phyloP scores from a whole-genome alignment of 116 monocot species.

The Cymodocea nodosa region DNA sequence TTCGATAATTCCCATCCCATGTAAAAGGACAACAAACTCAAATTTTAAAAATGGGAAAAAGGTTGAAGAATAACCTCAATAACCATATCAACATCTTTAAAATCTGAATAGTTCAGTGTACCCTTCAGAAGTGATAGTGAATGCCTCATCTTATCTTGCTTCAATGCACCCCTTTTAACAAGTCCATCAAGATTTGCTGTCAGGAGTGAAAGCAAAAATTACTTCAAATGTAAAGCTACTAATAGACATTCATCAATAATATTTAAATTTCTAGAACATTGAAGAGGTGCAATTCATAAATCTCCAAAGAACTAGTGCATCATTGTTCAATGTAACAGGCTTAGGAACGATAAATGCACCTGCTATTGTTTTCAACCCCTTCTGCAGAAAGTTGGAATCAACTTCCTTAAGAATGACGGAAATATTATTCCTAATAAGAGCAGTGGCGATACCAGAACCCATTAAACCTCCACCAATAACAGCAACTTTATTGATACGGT shows the following conservation, averaged over 20 bases:
- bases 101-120: slow-evolving; percentile 76
- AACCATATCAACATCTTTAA: slow-evolving; percentile 92
- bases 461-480: slow-evolving; percentile 98
- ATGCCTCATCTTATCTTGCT: slow-evolving; percentile 65
- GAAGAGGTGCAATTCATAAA: background rate
- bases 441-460: slow-evolving; percentile 97
- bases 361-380: slow-evolving; percentile 64
- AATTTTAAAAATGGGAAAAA: too few relatives aligned
- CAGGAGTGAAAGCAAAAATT: background rate
- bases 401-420: slow-evolving; percentile 86
- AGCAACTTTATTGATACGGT: slow-evolving; percentile 70
- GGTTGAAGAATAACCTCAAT: slow-evolving; percentile 57
- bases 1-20: too few relatives aligned
- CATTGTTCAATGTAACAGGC: too few relatives aligned
- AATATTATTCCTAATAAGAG: slow-evolving; percentile 54
- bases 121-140: slow-evolving; percentile 69
- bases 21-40: background rate
- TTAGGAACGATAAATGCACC: slow-evolving; percentile 25
- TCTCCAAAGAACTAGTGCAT: too few relatives aligned
- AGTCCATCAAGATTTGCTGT: slow-evolving; percentile 76
- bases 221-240: background rate
- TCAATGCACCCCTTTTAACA: slow-evolving; percentile 60
- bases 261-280: background rate
- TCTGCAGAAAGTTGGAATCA: slow-evolving; percentile 54
- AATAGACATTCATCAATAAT: background rate